Base-by-base conservation (phyloP, 805 yeast species). In the Starmerella apis region DNA sequence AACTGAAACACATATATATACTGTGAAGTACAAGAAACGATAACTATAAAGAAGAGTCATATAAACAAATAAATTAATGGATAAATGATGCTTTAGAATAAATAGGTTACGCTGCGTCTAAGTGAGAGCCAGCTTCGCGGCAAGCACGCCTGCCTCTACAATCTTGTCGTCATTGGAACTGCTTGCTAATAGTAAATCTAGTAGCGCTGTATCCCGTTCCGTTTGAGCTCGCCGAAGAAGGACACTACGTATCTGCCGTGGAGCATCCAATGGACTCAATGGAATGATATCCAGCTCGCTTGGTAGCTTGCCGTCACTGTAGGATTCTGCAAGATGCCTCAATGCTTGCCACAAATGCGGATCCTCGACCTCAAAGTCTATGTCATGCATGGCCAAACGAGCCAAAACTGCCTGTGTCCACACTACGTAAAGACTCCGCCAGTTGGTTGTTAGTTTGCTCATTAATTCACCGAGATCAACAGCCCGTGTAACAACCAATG, bases 401-500 rank as follows among this genome's bases (percentile, higher is more conserved):
- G 36, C 36, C 6, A 14, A 11, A 8, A 31, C 38, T 4, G 23
- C 16, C 32, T 33, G 38, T 25, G 36, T 39, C 56, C 56, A 52
- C 22, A 46, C 20, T 20, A 39, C 46, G 22, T 36, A 52, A 13
- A 49, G 28, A 24, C 44, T 43, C 20, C 53, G 53, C 53, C 53
- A 52, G 46, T 49, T 52, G 13, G 18, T 16, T 1, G 22, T 18
- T 4, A 33, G 14, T 19, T 52, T 31, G 8, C 18, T 18, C 10
- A 30, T 10, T 2, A 49, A 32, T 11, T 46, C 42, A 22, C 20
- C 27, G 20, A 36, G 24, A 27, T 43, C 47, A 14, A 52, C 41
- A 5, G 53, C 53, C 13, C 41, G 20, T 4, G 57, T 53, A 3
- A 49, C 57, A 11, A 45, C 52, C 18, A 50, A 16, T 2, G 59